Evolutionary conservation across 345 rosid species (phyloP).

Genomic region (Garcia nutans): DNA sequence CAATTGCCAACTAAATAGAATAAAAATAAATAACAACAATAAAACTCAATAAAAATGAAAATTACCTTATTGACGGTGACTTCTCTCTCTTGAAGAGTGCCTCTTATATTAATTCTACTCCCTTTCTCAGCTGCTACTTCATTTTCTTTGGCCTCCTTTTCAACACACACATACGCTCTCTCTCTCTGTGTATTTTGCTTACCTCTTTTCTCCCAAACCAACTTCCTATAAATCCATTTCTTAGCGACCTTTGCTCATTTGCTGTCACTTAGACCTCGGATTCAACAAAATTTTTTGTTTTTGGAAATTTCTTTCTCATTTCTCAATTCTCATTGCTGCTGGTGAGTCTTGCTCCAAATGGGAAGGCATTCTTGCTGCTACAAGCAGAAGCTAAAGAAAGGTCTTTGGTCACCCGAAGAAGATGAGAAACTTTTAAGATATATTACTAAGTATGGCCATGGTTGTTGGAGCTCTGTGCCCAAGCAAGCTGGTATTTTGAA

Average conservation of each 20-base stretch:
- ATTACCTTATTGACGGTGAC: slow-evolving; percentile 32
- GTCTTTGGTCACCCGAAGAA: slow-evolving; percentile 99
- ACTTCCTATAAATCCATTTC: slow-evolving; percentile 16
- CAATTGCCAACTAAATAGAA: slow-evolving; percentile 2
- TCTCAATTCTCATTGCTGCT: slow-evolving; percentile 5
- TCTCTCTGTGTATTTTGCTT: not conserved
- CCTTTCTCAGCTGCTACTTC: slow-evolving; percentile 43
- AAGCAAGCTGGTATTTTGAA: slow-evolving; percentile 71
- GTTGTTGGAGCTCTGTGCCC: slow-evolving; percentile 99
- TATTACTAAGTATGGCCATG: slow-evolving; percentile 89
- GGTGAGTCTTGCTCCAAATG: slow-evolving; percentile 42
- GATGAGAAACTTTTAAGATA: slow-evolving; percentile 89
- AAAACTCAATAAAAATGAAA: not conserved
- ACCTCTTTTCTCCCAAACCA: slow-evolving; percentile 20
- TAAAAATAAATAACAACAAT: not conserved
- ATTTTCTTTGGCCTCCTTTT: slow-evolving; percentile 37
- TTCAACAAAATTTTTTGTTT: slow-evolving; percentile 32
- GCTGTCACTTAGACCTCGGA: slow-evolving; percentile 43
- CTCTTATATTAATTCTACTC: slow-evolving; percentile 51
- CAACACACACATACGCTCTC: slow-evolving; percentile 16
- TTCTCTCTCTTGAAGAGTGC: slow-evolving; percentile 21
- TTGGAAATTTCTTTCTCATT: slow-evolving; percentile 12
- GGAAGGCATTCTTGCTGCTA: slow-evolving; percentile 96
- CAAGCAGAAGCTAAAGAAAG: slow-evolving; percentile 97
- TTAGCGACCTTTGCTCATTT: slow-evolving; percentile 18